Percentiles rank a stretch among this genome's conserved stretches.
Evolutionary conservation across 805 yeast genomes (phyloP).

Genomic region (Danielia reshetovae): DNA sequence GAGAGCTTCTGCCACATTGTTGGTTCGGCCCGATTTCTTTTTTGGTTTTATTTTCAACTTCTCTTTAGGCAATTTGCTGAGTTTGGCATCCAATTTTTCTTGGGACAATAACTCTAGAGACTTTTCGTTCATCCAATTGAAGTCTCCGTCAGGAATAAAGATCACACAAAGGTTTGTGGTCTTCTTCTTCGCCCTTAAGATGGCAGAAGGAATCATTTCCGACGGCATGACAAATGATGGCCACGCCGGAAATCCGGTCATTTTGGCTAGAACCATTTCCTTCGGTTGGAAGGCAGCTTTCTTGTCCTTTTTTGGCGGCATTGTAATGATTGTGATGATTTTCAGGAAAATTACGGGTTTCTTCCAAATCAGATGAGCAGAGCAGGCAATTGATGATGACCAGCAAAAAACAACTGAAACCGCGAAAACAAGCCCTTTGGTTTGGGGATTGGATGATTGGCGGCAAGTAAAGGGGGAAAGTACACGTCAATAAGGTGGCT

Average conservation of each 20-base stretch:
- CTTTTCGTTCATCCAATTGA: slow-evolving; percentile 41
- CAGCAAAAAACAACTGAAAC: background rate
- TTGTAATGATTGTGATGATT: slow-evolving; percentile 10
- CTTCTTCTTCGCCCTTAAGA: slow-evolving; percentile 33
- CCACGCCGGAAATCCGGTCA: slow-evolving; percentile 46
- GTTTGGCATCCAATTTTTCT: slow-evolving; percentile 26
- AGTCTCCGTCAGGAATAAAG: slow-evolving; percentile 45
- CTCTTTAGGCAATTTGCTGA: slow-evolving; percentile 27
- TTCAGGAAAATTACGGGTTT: background rate
- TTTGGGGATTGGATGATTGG: too few relatives aligned
- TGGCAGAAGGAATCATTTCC: slow-evolving; percentile 32
- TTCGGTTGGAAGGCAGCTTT: slow-evolving; percentile 24
- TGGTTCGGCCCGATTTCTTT: slow-evolving; percentile 24
- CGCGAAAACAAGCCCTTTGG: too few relatives aligned
- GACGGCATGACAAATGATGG: slow-evolving; percentile 46
- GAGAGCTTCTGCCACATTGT: slow-evolving; percentile 34
- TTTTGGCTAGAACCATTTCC: slow-evolving; percentile 42
- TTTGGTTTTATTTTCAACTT: slow-evolving; percentile 17
- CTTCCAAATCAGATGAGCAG: too few relatives aligned
- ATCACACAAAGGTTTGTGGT: slow-evolving; percentile 38
- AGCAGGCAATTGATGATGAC: background rate
- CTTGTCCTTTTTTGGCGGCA: slow-evolving; percentile 32
- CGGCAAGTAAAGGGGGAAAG: too few relatives aligned
- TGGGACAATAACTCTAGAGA: slow-evolving; percentile 28
- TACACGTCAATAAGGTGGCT: too few relatives aligned